Evolutionary conservation across 345 rosid genomes (phyloP), one percentile per base, ranked within the genome.

Genomic region (Corchorus capsularis): DNA sequence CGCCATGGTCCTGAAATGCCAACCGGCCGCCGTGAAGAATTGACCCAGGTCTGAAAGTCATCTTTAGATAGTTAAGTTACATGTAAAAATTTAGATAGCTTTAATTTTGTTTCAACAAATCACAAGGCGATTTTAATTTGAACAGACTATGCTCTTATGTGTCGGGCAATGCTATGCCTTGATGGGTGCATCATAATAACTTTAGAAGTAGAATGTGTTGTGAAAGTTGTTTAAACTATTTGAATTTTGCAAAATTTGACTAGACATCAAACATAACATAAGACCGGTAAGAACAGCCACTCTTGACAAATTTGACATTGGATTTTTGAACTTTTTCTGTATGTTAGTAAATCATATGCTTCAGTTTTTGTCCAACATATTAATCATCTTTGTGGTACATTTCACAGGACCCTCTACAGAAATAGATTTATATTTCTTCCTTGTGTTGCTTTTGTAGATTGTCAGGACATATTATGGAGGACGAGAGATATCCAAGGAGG

Each of bases 1-100:
- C 90, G 93, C 53, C 98, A 96, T 79, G 98, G 99, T 50, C 85
- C 84, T 63, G 83, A 84, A 76, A 93, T 96, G 98, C 99, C 99
- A 43, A 79, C 83, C 35, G 72, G 75, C 78, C 99, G 98, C 6
- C 84, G 79, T 32, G 94, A 92, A 78, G 97, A 93, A 80, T 72
- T 96, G 82, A 83, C 76, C 54, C 86, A 91, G 92, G 99, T 93
- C 74, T 53, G 66, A 64, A 22, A 46, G 14, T 70, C 35, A 70
- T 70, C 49, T 35, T n/a, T 13, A 16, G 34, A 37, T 53, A 27
- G 43, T 69, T 49, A 6, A 15, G 49, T 49, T 49, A 14, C 66
- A 0, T 17, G 43, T 50, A 27, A 49, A 47, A 49, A 50, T 32
- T 27, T 69, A 32, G 55, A 4, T 20, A 69, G 72, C 59, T 32